Evolutionary conservation across 768 basidiomycete genomes (phyloP), one percentile per base, ranked within the genome.

Genomic region (Mycena rosella): DNA sequence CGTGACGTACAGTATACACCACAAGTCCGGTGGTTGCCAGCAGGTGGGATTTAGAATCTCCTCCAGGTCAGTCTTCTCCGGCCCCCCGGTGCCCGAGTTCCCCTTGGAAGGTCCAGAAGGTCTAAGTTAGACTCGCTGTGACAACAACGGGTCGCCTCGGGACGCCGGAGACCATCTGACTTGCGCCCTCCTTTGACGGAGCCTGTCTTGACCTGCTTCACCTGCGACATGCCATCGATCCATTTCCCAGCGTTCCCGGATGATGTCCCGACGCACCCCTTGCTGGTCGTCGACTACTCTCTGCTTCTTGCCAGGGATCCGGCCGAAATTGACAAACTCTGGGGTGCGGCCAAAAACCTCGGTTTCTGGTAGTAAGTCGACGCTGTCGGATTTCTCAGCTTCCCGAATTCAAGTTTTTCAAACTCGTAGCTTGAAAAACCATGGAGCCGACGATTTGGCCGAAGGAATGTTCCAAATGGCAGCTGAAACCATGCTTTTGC

Each of bases 361-460:
- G 85, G 86, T 8, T 87, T 86, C 72, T 87, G 85, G 82, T 86
- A 85, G 82, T 84, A 68, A 70, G 83, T 85, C 42, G 38, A 40
- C 17, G 42, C 42, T 81, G 52, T 1, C 47, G 18, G 38, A 30
- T 34, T 11, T 62, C 20, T 53, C 14, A 20, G 14, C 52, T 38
- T 17, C n/a, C 10, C 22, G 57, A 42, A 36, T 11, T n/a, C n/a
- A 18, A 10, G 38, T 8, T 5, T 11, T 34, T 48, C 15, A 27
- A 36, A 14, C 18, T n/a, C 7, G 5, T 49, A 84, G 84, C 66
- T 64, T 85, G 36, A 81, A 81, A 70, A 83, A 85, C 69, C 82
- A 85, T 62, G 83, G 82, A 9, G 76, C 77, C 10, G 82, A 86
- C 38, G 65, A 76, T 15, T 74, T 80, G 60, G 78, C 79, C 40